Conservation (phyloP, 129 eudicot genomes). For the Heracleum sosnowskyi region DNA sequence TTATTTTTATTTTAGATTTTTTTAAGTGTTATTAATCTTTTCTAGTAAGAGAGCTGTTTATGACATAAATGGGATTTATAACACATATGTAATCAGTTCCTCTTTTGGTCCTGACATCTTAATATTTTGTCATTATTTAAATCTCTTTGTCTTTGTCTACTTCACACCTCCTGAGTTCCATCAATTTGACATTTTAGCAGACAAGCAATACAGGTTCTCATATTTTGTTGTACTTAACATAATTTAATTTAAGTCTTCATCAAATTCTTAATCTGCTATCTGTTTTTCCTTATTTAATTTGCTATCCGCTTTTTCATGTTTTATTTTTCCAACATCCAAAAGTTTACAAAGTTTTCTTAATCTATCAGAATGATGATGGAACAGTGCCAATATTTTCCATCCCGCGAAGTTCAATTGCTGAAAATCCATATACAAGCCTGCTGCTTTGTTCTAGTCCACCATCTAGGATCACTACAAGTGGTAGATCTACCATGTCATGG, state of each 20-base stretch:
- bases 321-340: constrained; percentile 2
- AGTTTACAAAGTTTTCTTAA: constrained; percentile 16
- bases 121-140: neutral
- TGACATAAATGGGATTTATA: neutral
- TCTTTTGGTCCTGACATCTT: neutral
- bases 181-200: neutral
- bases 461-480: constrained; percentile 22
- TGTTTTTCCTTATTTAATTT: neutral
- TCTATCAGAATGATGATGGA: constrained; percentile 49
- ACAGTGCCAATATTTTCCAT: constrained; percentile 52
- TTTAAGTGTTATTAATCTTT: neutral
- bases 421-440: constrained; percentile 82
- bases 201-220: neutral
- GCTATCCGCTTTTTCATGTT: neutral
- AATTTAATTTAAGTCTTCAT: neutral
- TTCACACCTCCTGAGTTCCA: no score
- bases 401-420: constrained; percentile 59
- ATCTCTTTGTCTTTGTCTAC: no score
- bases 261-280: constrained; percentile 1
- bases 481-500: constrained; percentile 45
- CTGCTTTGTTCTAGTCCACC: constrained; percentile 56
- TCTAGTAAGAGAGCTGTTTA: neutral
- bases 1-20: neutral
- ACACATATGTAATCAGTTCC: neutral
- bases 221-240: neutral